Evolutionary conservation across 1,284 basidiomycete species (phyloP).

Genomic region (Sanghuangporus sanghuang): DNA sequence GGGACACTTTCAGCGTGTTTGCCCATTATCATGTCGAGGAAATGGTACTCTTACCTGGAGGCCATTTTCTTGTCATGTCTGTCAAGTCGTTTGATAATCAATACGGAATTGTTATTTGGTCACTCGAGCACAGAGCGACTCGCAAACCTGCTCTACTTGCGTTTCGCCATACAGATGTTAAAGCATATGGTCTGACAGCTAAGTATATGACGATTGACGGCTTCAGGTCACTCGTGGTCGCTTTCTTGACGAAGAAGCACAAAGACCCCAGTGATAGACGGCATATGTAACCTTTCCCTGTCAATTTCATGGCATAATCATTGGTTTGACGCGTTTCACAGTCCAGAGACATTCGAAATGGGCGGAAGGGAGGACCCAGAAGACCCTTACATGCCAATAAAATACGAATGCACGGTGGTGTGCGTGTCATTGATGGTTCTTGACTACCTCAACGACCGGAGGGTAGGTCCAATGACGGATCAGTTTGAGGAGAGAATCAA

Average conservation of each 20-base stretch:
- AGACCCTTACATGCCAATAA: conserved; percentile 19
- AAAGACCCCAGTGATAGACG: conserved; percentile 27
- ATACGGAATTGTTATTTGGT: conserved; percentile 50
- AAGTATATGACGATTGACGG: conserved; percentile 45
- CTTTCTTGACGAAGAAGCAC: conserved; percentile 16
- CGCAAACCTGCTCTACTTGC: conserved; percentile 45
- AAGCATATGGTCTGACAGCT: conserved; percentile 55
- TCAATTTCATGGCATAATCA: neutral
- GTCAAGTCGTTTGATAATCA: conserved; percentile 39
- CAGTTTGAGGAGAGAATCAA: conserved; percentile 34
- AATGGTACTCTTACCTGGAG: conserved; percentile 61
- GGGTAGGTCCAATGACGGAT: conserved; percentile 34
- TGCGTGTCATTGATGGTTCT: conserved; percentile 44
- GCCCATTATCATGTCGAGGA: conserved; percentile 45
- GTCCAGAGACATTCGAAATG: conserved; percentile 16
- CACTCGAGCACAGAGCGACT: conserved; percentile 46
- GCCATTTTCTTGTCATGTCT: conserved; percentile 62
- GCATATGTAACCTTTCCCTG: conserved; percentile 22
- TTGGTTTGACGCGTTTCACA: neutral
- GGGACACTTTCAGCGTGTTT: neutral
- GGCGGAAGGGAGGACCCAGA: conserved; percentile 14
- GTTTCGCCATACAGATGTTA: conserved; percentile 42
- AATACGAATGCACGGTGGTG: conserved; percentile 46
- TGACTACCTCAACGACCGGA: conserved; percentile 46
- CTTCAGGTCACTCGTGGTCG: neutral